Percentiles rank a stretch among this genome's conserved stretches.
Evolutionary conservation across 352 stramenopile genomes (phyloP).

Genomic region (Aphanomyces cochlioides): DNA sequence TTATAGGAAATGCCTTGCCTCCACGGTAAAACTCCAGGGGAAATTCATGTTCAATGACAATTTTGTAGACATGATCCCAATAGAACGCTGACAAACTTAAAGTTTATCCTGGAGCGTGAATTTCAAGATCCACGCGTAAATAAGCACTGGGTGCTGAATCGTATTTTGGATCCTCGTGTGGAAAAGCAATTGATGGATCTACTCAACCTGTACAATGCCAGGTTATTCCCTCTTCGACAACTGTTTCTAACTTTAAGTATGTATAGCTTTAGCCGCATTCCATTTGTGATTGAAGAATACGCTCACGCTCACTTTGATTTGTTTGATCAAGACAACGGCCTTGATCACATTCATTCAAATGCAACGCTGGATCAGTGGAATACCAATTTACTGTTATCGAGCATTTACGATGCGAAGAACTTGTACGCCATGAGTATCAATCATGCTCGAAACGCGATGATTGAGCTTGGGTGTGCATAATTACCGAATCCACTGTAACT

Average conservation of each 20-base stretch:
- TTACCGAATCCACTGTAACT: background rate
- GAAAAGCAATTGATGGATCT: constrained; percentile 37
- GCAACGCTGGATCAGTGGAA: constrained; percentile 38
- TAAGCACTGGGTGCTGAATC: constrained; percentile 56
- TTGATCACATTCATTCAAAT: constrained; percentile 31
- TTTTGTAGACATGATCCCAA: constrained; percentile 38
- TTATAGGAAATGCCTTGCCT: constrained; percentile 52
- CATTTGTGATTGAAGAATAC: constrained; percentile 40
- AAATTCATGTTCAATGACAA: background rate
- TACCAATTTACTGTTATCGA: constrained; percentile 36
- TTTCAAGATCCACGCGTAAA: constrained; percentile 38
- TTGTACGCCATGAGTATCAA: constrained; percentile 53
- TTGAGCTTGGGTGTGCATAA: constrained; percentile 36
- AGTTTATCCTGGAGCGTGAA: constrained; percentile 53
- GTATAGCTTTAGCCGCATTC: constrained; percentile 42
- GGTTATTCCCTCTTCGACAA: background rate
- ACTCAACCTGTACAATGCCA: constrained; percentile 38
- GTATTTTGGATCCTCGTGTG: constrained; percentile 38
- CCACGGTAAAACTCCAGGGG: constrained; percentile 32
- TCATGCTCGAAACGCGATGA: constrained; percentile 45
- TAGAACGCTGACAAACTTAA: constrained; percentile 43
- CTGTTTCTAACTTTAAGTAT: background rate
- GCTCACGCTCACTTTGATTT: constrained; percentile 41
- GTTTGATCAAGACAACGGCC: constrained; percentile 42
- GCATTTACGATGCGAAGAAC: constrained; percentile 50